Conservation (phyloP, 208 protist genomes). For the Leishmania amazonensis region DNA sequence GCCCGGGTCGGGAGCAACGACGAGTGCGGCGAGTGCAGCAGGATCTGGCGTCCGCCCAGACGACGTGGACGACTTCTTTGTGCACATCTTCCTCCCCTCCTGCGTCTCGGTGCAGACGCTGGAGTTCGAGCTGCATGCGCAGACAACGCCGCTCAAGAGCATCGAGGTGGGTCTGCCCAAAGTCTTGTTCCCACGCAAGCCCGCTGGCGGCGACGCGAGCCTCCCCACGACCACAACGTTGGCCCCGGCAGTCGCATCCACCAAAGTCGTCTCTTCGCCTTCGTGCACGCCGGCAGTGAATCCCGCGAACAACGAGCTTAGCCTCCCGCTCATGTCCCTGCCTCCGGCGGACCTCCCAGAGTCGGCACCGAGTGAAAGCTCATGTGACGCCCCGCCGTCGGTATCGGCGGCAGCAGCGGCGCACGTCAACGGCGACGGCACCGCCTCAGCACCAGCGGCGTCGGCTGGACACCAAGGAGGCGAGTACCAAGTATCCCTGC, state of each 20-base stretch:
- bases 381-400: background rate
- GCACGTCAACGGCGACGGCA: background rate
- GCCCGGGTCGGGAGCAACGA: background rate
- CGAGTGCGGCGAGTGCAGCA: background rate
- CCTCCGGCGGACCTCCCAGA: slow-evolving; percentile 40
- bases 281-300: slow-evolving; percentile 34
- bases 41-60: slow-evolving; percentile 16
- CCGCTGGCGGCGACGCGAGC: slow-evolving; percentile 9
- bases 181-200: slow-evolving; percentile 43
- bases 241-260: background rate
- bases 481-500: slow-evolving; percentile 60
- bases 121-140: slow-evolving; percentile 51
- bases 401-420: background rate
- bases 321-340: slow-evolving; percentile 43
- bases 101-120: slow-evolving; percentile 45
- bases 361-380: slow-evolving; percentile 5
- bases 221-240: background rate
- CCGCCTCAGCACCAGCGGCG: background rate
- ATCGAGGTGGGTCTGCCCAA: slow-evolving; percentile 59
- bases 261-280: slow-evolving; percentile 22
- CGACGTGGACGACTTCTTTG: slow-evolving; percentile 74
- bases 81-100: slow-evolving; percentile 53
- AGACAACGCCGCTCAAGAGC: slow-evolving; percentile 48
- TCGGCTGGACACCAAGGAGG: slow-evolving; percentile 18
- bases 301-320: slow-evolving; percentile 32